Conservation (phyloP, 2,329 filamentous ascomycete species). For the Ascocoryne sarcoides region DNA sequence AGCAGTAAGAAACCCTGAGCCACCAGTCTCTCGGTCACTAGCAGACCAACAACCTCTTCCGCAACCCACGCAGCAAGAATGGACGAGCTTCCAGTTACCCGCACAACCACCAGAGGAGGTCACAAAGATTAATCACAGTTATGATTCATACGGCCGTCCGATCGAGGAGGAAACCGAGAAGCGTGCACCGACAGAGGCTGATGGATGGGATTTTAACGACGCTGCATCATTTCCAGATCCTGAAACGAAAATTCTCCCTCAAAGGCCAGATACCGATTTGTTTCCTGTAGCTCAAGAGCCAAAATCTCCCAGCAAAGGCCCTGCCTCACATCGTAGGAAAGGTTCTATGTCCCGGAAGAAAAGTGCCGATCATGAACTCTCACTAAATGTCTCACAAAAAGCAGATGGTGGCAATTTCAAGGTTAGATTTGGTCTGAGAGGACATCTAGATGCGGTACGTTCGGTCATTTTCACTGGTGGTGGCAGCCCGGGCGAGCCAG, state of each 20-base stretch:
- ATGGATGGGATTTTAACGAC: slow-evolving; percentile 93
- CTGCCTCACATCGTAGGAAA: slow-evolving; percentile 67
- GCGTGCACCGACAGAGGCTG: slow-evolving; percentile 43
- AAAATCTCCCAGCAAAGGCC: slow-evolving; percentile 68
- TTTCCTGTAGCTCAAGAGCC: slow-evolving; percentile 76
- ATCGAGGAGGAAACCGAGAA: slow-evolving; percentile 40
- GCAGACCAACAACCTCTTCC: slow-evolving; percentile 40
- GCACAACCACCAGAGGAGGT: slow-evolving; percentile 37
- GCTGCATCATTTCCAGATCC: slow-evolving; percentile 52
- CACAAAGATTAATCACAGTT: slow-evolving; percentile 49
- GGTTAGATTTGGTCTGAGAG: slow-evolving; percentile 81
- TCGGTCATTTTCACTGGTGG: slow-evolving; percentile 96
- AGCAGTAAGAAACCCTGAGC: slow-evolving; percentile 30
- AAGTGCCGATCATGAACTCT: slow-evolving; percentile 58
- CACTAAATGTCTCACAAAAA: slow-evolving; percentile 46
- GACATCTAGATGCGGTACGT: slow-evolving; percentile 87
- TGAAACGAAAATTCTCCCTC: slow-evolving; percentile 40
- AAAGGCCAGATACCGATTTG: slow-evolving; percentile 74
- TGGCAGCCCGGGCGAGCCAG: slow-evolving; percentile 88
- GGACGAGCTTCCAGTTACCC: slow-evolving; percentile 22
- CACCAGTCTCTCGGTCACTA: slow-evolving; percentile 45
- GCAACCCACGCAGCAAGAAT: slow-evolving; percentile 32
- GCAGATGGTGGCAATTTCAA: slow-evolving; percentile 75
- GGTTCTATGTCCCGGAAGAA: slow-evolving; percentile 67
- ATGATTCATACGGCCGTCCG: slow-evolving; percentile 48